Evolutionary conservation across 2,329 filamentous ascomycete genomes (phyloP).

Genomic region (Phaeosphaeria sp.): DNA sequence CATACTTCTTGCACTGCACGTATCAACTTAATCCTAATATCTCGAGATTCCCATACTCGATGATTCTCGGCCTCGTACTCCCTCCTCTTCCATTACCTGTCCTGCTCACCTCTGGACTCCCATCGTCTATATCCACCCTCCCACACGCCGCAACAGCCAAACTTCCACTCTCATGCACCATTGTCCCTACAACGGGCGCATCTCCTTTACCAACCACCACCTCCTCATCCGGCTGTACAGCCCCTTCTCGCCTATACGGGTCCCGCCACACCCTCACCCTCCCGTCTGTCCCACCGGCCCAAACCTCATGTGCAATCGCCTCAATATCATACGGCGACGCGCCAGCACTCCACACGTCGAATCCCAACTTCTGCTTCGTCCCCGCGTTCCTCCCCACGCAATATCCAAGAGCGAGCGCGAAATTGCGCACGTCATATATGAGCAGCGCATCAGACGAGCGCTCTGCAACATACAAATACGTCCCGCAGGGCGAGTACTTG

Average conservation of each 20-base stretch:
- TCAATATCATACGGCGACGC: constrained; percentile 24
- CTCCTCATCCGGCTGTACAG: constrained; percentile 46
- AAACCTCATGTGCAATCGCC: constrained; percentile 57
- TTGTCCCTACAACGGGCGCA: constrained; percentile 27
- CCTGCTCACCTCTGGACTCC: background rate
- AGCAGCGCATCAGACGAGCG: constrained; percentile 62
- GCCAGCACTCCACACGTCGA: constrained; percentile 56
- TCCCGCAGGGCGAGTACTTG: constrained; percentile 63
- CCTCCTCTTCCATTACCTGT: constrained; percentile 11
- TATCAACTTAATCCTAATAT: constrained; percentile 23
- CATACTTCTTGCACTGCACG: background rate
- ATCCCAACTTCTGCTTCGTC: constrained; percentile 63
- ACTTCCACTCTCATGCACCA: constrained; percentile 32
- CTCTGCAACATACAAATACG: constrained; percentile 65
- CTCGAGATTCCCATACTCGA: constrained; percentile 32
- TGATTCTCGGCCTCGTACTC: constrained; percentile 15
- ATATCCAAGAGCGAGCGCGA: constrained; percentile 58
- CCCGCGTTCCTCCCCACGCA: constrained; percentile 51
- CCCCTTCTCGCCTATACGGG: constrained; percentile 36
- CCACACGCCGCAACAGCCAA: constrained; percentile 36
- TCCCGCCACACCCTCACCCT: constrained; percentile 52
- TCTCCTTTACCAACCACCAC: constrained; percentile 19
- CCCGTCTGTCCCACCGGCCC: constrained; percentile 66
- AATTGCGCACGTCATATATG: constrained; percentile 66
- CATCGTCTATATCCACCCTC: constrained; percentile 5